Conservation (phyloP, 768 basidiomycete species). For the Hypsizygus marmoreus region DNA sequence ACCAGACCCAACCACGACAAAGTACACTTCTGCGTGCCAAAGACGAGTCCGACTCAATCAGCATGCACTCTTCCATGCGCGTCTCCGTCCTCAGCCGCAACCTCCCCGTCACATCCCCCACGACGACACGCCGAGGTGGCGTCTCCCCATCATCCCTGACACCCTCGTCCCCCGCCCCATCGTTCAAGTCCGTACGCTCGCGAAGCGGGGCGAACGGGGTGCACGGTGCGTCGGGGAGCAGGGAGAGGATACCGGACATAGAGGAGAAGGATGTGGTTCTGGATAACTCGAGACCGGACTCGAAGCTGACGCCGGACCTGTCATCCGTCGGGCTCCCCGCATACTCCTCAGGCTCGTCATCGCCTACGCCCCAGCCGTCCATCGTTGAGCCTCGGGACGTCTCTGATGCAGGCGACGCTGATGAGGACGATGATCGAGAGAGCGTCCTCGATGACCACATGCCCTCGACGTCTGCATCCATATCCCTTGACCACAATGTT, state of each 20-base stretch:
- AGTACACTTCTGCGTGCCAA: slow-evolving; percentile 18
- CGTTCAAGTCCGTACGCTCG: slow-evolving; percentile 43
- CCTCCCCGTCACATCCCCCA: slow-evolving; percentile 19
- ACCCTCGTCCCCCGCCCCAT: slow-evolving; percentile 31
- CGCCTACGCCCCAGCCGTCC: slow-evolving; percentile 20
- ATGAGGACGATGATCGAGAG: slow-evolving; percentile 9
- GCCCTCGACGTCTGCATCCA: slow-evolving; percentile 2
- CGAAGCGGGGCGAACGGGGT: neutral
- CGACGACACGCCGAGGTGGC: slow-evolving; percentile 14
- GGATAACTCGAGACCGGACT: slow-evolving; percentile 61
- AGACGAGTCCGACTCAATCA: slow-evolving; percentile 42
- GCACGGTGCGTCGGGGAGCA: neutral
- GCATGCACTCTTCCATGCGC: slow-evolving; percentile 42
- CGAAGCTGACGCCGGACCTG: slow-evolving; percentile 63
- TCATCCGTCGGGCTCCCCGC: slow-evolving; percentile 18
- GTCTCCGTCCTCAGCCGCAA: slow-evolving; percentile 42
- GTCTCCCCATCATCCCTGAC: slow-evolving; percentile 7
- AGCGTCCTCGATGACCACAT: neutral
- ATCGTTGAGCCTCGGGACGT: slow-evolving; percentile 25
- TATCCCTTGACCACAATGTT: slow-evolving; percentile 16
- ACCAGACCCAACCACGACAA: slow-evolving; percentile 17
- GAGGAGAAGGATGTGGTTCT: slow-evolving; percentile 23
- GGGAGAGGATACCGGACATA: slow-evolving; percentile 13
- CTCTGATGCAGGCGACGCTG: slow-evolving; percentile 7
- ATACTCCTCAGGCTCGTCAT: slow-evolving; percentile 14